Base-by-base conservation (phyloP, 495 filamentous ascomycete genomes). In the Trichocladium antarcticum region DNA sequence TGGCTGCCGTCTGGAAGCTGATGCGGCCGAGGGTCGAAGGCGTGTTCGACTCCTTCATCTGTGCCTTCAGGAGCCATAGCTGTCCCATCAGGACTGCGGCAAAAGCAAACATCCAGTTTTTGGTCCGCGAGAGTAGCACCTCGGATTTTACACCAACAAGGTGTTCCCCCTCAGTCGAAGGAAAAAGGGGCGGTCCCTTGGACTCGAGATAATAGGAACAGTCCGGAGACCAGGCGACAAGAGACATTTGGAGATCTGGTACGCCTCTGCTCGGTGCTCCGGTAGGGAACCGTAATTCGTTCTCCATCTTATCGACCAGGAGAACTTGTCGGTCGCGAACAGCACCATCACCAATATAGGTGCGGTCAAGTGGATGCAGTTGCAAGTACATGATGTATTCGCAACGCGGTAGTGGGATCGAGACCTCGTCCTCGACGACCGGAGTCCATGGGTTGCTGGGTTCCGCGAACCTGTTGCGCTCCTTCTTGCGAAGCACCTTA, bases 11-110 rank as follows among this genome's bases (percentile, higher is more conserved):
- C 63, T 83, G 89, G 64, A 94, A 87, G 69, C 90, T 95, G 61
- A 96, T 77, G 14, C 92, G 79, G 54, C 87, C 90, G 37, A 87
- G 72, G 0, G 90, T 98, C 1, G 89, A 96, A n/a, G 92, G 90
- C 5, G 92, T 98, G 28, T 80, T 87, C 4, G 89, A 80, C 55
- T 96, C 87, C 62, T 89, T 90, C 68, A 93, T 84, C 66, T 98
- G 92, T 38, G 77, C 68, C 52, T 90, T 78, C 38, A 93, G 74
- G 9, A 95, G 68, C 45, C 77, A 70, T 16, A 95, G 74, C 59
- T 97, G 87, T 1, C 68, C 77, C 54, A 78, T 76, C 37, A 86
- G 67, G 3, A 85, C 65, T 15, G 71, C 62, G 10, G 79, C 79
- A 54, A 87, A 79, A 9, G 78, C 64, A 15, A 93, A 72, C 15